phyloP scores from a whole-genome alignment of 495 filamentous ascomycete genomes.

The Stereocaulon alpinum region DNA sequence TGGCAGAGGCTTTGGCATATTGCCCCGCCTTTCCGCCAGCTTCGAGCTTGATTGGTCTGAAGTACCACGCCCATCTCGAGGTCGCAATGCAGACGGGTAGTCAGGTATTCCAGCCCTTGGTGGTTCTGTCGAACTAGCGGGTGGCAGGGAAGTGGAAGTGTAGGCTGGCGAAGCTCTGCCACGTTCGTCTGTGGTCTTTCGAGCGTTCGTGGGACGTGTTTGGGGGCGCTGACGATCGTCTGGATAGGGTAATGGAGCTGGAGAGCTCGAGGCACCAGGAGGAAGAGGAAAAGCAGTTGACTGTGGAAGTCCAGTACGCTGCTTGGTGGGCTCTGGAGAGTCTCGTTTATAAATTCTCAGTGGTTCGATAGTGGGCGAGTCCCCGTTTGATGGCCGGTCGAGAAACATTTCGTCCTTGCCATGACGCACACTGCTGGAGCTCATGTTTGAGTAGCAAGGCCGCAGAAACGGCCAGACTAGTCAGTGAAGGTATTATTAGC shows the following conservation, averaged over 20 bases:
- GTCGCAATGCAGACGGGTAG: slow-evolving; percentile 38
- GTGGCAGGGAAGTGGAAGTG: slow-evolving; percentile 27
- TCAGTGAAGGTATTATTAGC: slow-evolving; percentile 10
- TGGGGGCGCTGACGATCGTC: slow-evolving; percentile 52
- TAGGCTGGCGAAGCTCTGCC: slow-evolving; percentile 21
- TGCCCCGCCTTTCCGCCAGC: slow-evolving; percentile 63
- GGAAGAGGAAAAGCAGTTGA: slow-evolving; percentile 43
- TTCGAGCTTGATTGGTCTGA: slow-evolving; percentile 36
- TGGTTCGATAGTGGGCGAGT: slow-evolving; percentile 70
- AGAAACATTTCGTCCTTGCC: slow-evolving; percentile 72
- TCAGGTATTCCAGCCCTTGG: slow-evolving; percentile 23
- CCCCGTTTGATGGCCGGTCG: slow-evolving; percentile 41
- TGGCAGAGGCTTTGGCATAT: slow-evolving; percentile 64
- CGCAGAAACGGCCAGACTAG: slow-evolving; percentile 10
- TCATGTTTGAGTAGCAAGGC: slow-evolving; percentile 18
- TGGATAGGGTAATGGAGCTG: slow-evolving; percentile 63
- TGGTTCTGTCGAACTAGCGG: slow-evolving; percentile 28
- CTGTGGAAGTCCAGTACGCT: slow-evolving; percentile 38
- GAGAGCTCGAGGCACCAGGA: slow-evolving; percentile 52
- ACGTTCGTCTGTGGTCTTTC: slow-evolving; percentile 20
- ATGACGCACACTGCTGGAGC: slow-evolving; percentile 30
- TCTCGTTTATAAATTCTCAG: slow-evolving; percentile 73
- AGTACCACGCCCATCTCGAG: slow-evolving; percentile 38
- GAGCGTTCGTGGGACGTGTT: slow-evolving; percentile 22
- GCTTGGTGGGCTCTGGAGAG: slow-evolving; percentile 33